These are phyloP conservation scores for Acmispon strigosus DNA, from an alignment of 306 rosid genomes.

Conservation along the genomic window DNA sequence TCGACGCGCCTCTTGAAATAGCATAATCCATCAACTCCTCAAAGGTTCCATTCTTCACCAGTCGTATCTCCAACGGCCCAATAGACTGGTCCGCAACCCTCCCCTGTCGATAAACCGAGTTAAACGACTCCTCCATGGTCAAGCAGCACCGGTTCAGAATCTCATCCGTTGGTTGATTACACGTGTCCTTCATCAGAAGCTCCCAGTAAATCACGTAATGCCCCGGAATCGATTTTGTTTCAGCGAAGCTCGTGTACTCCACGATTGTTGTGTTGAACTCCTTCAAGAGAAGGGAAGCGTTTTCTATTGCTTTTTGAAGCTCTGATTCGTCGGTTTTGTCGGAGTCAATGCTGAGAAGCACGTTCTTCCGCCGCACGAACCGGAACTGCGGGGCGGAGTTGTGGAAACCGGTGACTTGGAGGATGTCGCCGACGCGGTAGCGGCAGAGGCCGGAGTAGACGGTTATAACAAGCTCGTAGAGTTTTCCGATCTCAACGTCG, in stretches of 20 bases:
- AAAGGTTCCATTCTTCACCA: slow-evolving; percentile 76
- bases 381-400: slow-evolving; percentile 69
- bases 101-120: slow-evolving; percentile 71
- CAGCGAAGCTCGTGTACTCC: slow-evolving; percentile 75
- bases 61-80: slow-evolving; percentile 74
- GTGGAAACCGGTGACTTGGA: slow-evolving; percentile 66
- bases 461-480: slow-evolving; percentile 59
- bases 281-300: slow-evolving; percentile 31
- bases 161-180: slow-evolving; percentile 26
- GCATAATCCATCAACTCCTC: slow-evolving; percentile 94
- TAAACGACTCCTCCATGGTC: slow-evolving; percentile 60
- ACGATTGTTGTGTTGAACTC: slow-evolving; percentile 59
- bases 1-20: slow-evolving; percentile 78
- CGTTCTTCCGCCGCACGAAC: slow-evolving; percentile 71
- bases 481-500: slow-evolving; percentile 51
- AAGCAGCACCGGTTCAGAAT: slow-evolving; percentile 46
- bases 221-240: slow-evolving; percentile 60
- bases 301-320: slow-evolving; percentile 55
- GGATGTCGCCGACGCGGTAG: slow-evolving; percentile 76
- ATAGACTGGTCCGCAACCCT: slow-evolving; percentile 62
- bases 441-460: slow-evolving; percentile 67
- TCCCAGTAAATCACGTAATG: slow-evolving; percentile 93
- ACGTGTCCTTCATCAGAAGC: slow-evolving; percentile 41
- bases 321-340: slow-evolving; percentile 80
- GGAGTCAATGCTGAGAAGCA: slow-evolving; percentile 58